phyloP scores from a whole-genome alignment of 352 stramenopile genomes.

The Phytopythium oedochilum region DNA sequence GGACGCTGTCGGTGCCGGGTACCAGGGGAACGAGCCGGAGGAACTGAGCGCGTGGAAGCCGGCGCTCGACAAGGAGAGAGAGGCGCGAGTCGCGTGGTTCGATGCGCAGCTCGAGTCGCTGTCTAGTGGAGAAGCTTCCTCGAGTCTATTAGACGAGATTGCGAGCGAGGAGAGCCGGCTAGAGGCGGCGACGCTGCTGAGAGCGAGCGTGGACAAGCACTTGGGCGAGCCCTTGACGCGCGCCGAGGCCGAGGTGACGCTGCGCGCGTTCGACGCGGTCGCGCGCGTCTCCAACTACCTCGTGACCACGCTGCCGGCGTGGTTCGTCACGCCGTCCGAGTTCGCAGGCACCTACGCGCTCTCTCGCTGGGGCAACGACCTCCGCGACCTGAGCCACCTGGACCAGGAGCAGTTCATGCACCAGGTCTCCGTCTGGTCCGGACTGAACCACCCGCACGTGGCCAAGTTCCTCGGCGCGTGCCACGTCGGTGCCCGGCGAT shows the following conservation, averaged over 20 bases:
- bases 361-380: not conserved
- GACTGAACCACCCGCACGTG: slow-evolving; percentile 24
- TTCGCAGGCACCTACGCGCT: not conserved
- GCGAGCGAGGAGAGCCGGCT: not conserved
- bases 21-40: not conserved
- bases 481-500: slow-evolving; percentile 17
- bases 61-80: not conserved
- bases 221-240: not conserved
- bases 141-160: not conserved
- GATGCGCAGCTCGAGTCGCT: not conserved
- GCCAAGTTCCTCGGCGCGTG: slow-evolving; percentile 20
- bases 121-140: no score
- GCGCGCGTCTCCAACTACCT: not conserved
- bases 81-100: not conserved
- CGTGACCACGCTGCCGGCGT: not conserved
- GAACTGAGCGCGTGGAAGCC: not conserved
- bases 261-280: not conserved
- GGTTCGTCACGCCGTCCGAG: not conserved
- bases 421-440: slow-evolving; percentile 8
- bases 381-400: not conserved
- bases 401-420: not conserved
- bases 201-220: not conserved
- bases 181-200: slow-evolving; percentile 5
- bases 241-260: not conserved
- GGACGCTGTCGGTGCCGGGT: not conserved